phyloP scores from a whole-genome alignment of 148 eudicot species.

The Rhododendron kiyosumense region DNA sequence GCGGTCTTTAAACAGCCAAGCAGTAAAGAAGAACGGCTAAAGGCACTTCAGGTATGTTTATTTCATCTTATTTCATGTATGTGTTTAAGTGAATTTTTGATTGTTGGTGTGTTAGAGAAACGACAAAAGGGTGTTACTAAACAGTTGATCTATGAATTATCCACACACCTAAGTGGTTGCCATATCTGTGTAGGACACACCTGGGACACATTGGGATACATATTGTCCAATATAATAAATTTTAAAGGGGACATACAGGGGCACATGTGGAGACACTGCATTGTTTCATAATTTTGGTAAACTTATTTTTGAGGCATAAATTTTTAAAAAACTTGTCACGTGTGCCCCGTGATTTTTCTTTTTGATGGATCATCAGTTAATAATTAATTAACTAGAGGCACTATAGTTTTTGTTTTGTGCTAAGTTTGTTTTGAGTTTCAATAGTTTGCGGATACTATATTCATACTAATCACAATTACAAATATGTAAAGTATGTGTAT shows the following conservation, averaged over 20 bases:
- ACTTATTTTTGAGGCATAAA: not conserved
- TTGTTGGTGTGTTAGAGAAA: not conserved
- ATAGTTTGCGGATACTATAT: not conserved
- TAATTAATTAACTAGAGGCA: not conserved
- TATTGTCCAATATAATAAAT: not conserved
- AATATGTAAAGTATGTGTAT: not conserved
- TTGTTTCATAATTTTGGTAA: not conserved
- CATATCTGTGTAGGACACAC: not conserved
- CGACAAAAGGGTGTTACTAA: not conserved
- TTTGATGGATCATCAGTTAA: not conserved
- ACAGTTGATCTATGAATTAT: not conserved
- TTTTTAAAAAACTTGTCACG: not conserved
- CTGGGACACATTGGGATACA: not conserved
- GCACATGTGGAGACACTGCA: no score
- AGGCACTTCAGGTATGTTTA: constrained; percentile 45
- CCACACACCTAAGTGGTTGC: not conserved
- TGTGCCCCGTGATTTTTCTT: not conserved
- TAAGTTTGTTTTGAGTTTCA: not conserved
- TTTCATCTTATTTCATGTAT: not conserved
- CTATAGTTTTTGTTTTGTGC: not conserved
- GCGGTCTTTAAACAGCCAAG: constrained; percentile 50
- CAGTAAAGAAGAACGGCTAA: constrained; percentile 31
- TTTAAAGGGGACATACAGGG: not conserved
- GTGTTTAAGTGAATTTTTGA: not conserved
- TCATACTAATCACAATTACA: not conserved